Percentiles rank a stretch among this genome's conserved stretches.
These are phyloP conservation scores for Aegilops tauschii DNA, from an alignment of 176 grass and related monocot genomes.

Conservation along the genomic window DNA sequence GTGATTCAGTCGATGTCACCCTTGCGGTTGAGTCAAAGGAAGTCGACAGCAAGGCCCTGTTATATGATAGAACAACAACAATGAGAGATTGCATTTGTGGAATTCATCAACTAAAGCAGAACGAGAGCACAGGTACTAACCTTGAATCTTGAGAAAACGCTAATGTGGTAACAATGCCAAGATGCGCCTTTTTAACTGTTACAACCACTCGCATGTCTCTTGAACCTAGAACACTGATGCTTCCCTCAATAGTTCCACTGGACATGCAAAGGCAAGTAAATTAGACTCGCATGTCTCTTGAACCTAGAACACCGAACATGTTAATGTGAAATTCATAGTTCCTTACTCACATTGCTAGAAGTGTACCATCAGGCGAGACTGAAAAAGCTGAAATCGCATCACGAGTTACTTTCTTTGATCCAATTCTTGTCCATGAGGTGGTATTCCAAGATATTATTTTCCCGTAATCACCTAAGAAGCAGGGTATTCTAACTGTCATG, in stretches of 20 bases:
- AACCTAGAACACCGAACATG: no score
- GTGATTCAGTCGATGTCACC: slow-evolving; percentile 57
- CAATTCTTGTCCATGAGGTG: slow-evolving; percentile 68
- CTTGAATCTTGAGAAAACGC: slow-evolving; percentile 79
- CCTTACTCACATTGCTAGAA: slow-evolving; percentile 69
- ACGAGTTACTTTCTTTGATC: slow-evolving; percentile 67
- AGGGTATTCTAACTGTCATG: slow-evolving; percentile 23
- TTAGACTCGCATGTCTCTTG: not conserved
- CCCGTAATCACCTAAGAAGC: slow-evolving; percentile 62
- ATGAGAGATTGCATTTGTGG: not conserved
- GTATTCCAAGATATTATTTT: slow-evolving; percentile 96
- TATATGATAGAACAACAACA: slow-evolving; percentile 11
- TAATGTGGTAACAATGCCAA: slow-evolving; percentile 75
- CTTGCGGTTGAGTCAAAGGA: slow-evolving; percentile 92
- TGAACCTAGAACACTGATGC: slow-evolving; percentile 50
- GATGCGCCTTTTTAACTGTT: slow-evolving; percentile 87
- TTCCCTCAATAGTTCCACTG: slow-evolving; percentile 89
- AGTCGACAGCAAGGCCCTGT: slow-evolving; percentile 74
- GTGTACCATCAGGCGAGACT: slow-evolving; percentile 65
- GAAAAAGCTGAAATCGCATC: slow-evolving; percentile 92
- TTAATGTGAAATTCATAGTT: slow-evolving; percentile 8
- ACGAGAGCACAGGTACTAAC: slow-evolving; percentile 32
- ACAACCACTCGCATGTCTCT: slow-evolving; percentile 55
- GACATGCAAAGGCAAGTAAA: slow-evolving; percentile 19
- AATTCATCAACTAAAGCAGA: slow-evolving; percentile 13